Conservation (phyloP, 257 asterid species). For the Solanum etuberosum region DNA sequence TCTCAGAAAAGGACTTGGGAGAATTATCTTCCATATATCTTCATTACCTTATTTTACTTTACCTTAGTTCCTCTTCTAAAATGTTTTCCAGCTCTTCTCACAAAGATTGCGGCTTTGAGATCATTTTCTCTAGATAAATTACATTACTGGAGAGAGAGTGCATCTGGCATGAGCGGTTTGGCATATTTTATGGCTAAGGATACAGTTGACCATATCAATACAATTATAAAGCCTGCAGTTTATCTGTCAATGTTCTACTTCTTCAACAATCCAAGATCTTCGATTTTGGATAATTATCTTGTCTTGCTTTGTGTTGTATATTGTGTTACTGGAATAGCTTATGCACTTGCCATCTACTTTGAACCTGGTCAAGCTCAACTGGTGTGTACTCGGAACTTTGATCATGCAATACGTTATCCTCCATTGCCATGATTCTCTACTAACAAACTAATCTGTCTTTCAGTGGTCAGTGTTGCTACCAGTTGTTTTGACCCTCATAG, state of each 20-base stretch:
- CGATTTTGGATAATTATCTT: constrained; percentile 58
- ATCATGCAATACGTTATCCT: not conserved
- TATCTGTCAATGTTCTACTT: constrained; percentile 93
- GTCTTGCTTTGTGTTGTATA: constrained; percentile 77
- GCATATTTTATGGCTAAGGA: constrained; percentile 92
- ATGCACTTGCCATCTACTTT: constrained; percentile 76
- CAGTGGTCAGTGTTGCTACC: constrained; percentile 92
- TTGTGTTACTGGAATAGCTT: constrained; percentile 97
- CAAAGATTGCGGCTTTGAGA: constrained; percentile 89
- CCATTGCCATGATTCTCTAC: not conserved
- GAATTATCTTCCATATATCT: not conserved
- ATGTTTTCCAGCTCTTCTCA: constrained; percentile 53
- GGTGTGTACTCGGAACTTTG: constrained; percentile 30
- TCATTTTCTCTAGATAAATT: constrained; percentile 80
- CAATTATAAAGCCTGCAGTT: constrained; percentile 78
- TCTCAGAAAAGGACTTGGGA: not conserved
- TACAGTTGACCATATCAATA: constrained; percentile 79
- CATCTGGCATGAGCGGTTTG: constrained; percentile 94
- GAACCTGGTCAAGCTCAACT: constrained; percentile 89
- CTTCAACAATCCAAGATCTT: constrained; percentile 95
- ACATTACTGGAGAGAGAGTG: constrained; percentile 97
- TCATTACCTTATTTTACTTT: not conserved
- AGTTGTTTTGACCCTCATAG: constrained; percentile 75
- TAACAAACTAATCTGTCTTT: not conserved
- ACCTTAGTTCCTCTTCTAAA: not conserved